Evolutionary conservation across 169 alveolate genomes (phyloP), one percentile per base, ranked within the genome.

Genomic region (Miamiensis avidus): DNA sequence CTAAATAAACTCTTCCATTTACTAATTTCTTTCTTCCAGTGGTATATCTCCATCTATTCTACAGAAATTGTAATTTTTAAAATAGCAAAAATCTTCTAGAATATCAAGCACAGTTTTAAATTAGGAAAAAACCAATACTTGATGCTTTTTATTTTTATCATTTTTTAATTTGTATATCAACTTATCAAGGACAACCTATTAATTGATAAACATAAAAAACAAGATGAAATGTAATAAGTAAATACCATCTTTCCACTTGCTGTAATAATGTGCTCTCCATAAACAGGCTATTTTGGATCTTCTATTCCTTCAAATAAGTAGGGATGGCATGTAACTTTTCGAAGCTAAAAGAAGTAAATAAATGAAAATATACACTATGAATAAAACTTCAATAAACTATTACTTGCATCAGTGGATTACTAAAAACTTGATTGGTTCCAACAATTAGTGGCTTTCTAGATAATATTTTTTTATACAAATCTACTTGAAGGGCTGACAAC

Each of bases 321-420:
- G 26, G 99, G 99, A 89, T 99, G 99, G 86, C 98, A 97, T 89
- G 99, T 98, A 25, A 97, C 98, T 89, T 99, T 99, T 84, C 99
- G 97, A 32, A 99, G 94, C 87, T 99, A 99, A 99, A 20, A 49
- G 20, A 49, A 49, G 4, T 49, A 49, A 49, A 11, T 11, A 4
- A 49, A 49, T 11, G 20, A 49, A 11, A 49, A 49, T 11, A 49
- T 49, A 49, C 4, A 49, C 20, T 49, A 49, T 11, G 20, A 49
- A 49, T 11, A 49, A 49, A 11, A 49, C 20, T 49, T 49, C 4
- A 49, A 49, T 49, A 49, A 49, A 49, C 87, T 76, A 93, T 93
- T 91, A 0, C 91, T 91, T 77, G 83, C 89, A 87, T 88, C 85
- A 77, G 87, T 30, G 15, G 32, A 4, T 11, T 49, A 49, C 26